Evolutionary conservation across 2,329 filamentous ascomycete species (phyloP), one percentile per base, ranked within the genome.

Genomic region (Curvularia eragrostidis): DNA sequence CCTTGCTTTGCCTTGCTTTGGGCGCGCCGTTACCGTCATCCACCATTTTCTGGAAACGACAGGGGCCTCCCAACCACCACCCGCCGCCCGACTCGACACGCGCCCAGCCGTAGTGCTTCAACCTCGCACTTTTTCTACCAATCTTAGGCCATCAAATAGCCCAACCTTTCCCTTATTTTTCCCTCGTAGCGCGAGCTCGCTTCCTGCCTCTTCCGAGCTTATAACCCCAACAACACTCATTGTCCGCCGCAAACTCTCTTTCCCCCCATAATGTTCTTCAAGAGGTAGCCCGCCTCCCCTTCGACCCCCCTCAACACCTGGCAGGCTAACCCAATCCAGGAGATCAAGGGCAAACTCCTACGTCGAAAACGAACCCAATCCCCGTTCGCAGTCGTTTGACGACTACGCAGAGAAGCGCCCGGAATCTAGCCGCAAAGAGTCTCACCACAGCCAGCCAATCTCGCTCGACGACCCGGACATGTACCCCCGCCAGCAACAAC

Each of bases 291-390:
- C 53, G 53, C 39, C 15, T 18, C 39, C 32, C 15, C 42, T 38
- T 32, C 39, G 26, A 39, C n/a, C 48, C 38, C 39, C 41, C 34
- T 18, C 34, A n/a, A 30, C 28, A 26, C 13, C 39, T 18, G 36
- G 10, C 18, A 48, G 30, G 36, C 53, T 56, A 56, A 56, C 48
- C 50, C 50, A 39, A 43, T 50, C 21, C 21, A 80, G 80, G 63
- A 77, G 80, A 59, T 80, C 78, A 52, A 72, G 77, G 42, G 75
- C 75, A 55, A 80, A 81, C 67, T 78, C 74, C 67, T 83, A 83
- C 78, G 77, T 83, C 63, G 81, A 83, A 65, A 73, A 76, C 71
- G 76, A 79, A 72, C 68, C 75, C 52, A 74, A 75, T 44, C 75
- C 75, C 23, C 77, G 79, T 75, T 65, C 68, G 21, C 69, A 74